phyloP scores from a whole-genome alignment of 2,329 filamentous ascomycete genomes.

The Aspergillus sp. region DNA sequence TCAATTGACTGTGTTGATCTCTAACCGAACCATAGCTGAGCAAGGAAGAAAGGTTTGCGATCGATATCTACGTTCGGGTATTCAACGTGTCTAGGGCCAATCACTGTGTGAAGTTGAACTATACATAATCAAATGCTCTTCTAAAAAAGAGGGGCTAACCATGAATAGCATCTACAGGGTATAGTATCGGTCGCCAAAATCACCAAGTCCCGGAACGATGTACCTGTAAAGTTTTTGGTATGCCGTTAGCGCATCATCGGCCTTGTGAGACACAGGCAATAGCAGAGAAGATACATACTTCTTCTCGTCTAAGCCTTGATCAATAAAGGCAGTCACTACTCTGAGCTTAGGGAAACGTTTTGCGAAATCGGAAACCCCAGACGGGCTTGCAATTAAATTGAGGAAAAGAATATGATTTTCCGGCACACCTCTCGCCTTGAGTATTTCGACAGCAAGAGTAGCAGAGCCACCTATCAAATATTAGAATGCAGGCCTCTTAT shows the following conservation, averaged over 20 bases:
- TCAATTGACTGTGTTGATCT: no score
- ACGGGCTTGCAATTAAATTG: constrained; percentile 93
- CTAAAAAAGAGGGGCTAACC: background rate
- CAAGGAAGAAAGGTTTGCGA: no score
- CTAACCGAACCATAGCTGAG: no score
- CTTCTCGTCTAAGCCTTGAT: constrained; percentile 92
- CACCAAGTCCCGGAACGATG: constrained; percentile 85
- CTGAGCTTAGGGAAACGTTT: constrained; percentile 79
- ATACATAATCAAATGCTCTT: no score
- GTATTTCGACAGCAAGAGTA: constrained; percentile 90
- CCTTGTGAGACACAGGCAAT: no score
- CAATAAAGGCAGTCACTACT: constrained; percentile 92
- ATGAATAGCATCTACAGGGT: constrained; percentile 55
- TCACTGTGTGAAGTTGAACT: no score
- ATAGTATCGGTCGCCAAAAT: constrained; percentile 94
- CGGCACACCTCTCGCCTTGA: constrained; percentile 81
- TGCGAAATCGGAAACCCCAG: constrained; percentile 83
- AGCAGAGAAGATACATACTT: constrained; percentile 56
- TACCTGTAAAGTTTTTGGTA: constrained; percentile 52
- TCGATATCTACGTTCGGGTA: no score
- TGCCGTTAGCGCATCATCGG: no score
- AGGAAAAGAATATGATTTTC: constrained; percentile 94
- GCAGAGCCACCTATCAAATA: constrained; percentile 70
- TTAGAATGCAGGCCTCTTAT: constrained; percentile 2
- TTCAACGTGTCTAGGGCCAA: no score